Base-by-base conservation (phyloP, 2,329 filamentous ascomycete genomes). In the Colletotrichum chrysophilum region DNA sequence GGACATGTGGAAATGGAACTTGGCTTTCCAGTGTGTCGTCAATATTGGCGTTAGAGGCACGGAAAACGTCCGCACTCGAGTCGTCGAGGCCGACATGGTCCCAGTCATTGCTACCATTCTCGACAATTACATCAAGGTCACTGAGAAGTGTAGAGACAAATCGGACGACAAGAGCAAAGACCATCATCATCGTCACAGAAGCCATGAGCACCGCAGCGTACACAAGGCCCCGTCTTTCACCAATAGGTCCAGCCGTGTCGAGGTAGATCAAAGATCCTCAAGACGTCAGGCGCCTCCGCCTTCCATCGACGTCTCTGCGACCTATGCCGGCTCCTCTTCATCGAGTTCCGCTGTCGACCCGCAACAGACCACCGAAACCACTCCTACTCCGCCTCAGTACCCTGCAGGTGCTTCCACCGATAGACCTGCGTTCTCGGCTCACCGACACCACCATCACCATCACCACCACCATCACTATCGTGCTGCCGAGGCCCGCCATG, bases 1-100 rank as follows among this genome's bases (percentile, higher is more conserved):
- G 96, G 96, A 98, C 85, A 98, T 98, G 95, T 99, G 97, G 97
- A 98, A 98, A 87, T 99, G 97, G 97, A 99, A 98, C 83, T 90
- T 99, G 77, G 97, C 97, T 69, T 99, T 99, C 85, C 97, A 98
- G 86, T 99, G 97, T 85, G 96, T 98, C 78, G 97, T 99, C 83
- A 99, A 99, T 85, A 98, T 99, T 82, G 97, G 97, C 73, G 96
- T 99, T 76, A 92, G 97, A 79, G 97, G 97, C 76, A 98, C 97
- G 14, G 97, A 99, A 87, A 93, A 92, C 79, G 97, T 99, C 75
- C 92, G 97, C 80, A 98, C 97, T 74, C 91, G 97, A 79, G 96
- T 99, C 4, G 97, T 99, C 68, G 97, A 99, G 87, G 97, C 97
- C 77, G 97, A 99, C 85, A 98, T 99, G 95, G 97, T 99, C 5